Percentiles rank a stretch among this genome's conserved stretches.
Evolutionary conservation across 495 filamentous ascomycete genomes (phyloP).

Genomic region (Mytilinidion resinicola): DNA sequence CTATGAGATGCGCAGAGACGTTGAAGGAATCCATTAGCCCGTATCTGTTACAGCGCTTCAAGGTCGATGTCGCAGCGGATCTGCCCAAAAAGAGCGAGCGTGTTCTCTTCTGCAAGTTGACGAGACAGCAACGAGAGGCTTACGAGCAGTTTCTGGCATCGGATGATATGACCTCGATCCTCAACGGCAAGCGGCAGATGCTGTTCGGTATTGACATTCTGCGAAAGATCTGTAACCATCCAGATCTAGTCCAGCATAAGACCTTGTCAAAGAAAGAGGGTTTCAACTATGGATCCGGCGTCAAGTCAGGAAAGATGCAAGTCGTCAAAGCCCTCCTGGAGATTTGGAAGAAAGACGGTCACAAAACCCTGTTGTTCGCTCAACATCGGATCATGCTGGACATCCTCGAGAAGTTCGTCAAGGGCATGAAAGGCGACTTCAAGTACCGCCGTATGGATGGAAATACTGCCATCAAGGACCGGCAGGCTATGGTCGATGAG

Average conservation of each 20-base stretch:
- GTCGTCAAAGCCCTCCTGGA: conserved; percentile 77
- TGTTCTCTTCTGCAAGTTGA: conserved; percentile 90
- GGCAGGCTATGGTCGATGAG: conserved; percentile 78
- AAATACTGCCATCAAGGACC: conserved; percentile 70
- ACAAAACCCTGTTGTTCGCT: conserved; percentile 86
- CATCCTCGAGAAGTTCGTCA: conserved; percentile 77
- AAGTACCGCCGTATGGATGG: conserved; percentile 91
- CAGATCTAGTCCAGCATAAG: conserved; percentile 71
- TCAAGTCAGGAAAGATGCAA: conserved; percentile 90
- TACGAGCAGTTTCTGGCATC: conserved; percentile 79
- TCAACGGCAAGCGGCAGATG: conserved; percentile 65
- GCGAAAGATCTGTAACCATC: conserved; percentile 96
- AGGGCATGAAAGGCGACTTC: conserved; percentile 52
- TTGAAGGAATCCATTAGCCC: conserved; percentile 86
- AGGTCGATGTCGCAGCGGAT: conserved; percentile 88
- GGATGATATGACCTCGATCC: conserved; percentile 71
- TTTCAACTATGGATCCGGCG: conserved; percentile 65
- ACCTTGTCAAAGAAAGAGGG: conserved; percentile 48
- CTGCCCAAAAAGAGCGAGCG: conserved; percentile 92
- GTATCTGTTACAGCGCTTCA: conserved; percentile 88
- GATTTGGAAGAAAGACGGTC: conserved; percentile 77
- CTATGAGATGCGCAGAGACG: conserved; percentile 81
- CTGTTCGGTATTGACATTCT: conserved; percentile 85
- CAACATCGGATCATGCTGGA: conserved; percentile 91
- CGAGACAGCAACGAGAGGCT: conserved; percentile 62